Base-by-base conservation (phyloP, 78 protist species). In the Diacronema lutheri region DNA sequence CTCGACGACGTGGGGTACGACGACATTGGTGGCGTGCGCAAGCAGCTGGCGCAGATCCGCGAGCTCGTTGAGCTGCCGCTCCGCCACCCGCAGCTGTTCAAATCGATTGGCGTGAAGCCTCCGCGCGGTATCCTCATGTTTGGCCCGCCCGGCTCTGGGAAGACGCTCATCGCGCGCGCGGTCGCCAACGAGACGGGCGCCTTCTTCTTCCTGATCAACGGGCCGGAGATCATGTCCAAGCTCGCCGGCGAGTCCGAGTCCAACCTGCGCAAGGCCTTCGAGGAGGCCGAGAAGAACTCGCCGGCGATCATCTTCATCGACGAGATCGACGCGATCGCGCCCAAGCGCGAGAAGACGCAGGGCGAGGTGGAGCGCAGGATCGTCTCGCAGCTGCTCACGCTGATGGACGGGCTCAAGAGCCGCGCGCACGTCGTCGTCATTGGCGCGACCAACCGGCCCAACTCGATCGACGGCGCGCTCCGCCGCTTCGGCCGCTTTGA, bases 181-280 rank as follows among this genome's bases (percentile, higher is more conserved):
- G 99, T 99, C 46, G 99, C 99, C 90, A 99, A 99, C 90, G 99
- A 99, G 90, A 98, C 99, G 26, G 99, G 99, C 62, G 99, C 99
- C 29, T 98, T 98, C 98, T 98, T 99, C 96, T 98, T 97, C 93
- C 88, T 97, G 71, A 98, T 99, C 95, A 99, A 98, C 93, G 99
- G 99, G 92, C 98, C 92, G 20, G 99, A 99, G 85, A 99, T 99
- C 92, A 98, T 98, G 99, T 94, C 98, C 60, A 97, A 97, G 94
- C 79, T 97, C 95, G 98, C 99, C 6, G 99, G 99, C 50, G 79
- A 71, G 57, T 94, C 98, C 1, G 99, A 99, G 89, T 57, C 88
- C 62, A 98, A 97, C 93, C 95, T 99, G 56, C 92, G 99, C 56
- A 92, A 92, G 90, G 99, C 99, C 31, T 99, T 99, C 89, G 99